Evolutionary conservation across 352 stramenopile genomes (phyloP).

Genomic region (Globisporangium iwayamae): DNA sequence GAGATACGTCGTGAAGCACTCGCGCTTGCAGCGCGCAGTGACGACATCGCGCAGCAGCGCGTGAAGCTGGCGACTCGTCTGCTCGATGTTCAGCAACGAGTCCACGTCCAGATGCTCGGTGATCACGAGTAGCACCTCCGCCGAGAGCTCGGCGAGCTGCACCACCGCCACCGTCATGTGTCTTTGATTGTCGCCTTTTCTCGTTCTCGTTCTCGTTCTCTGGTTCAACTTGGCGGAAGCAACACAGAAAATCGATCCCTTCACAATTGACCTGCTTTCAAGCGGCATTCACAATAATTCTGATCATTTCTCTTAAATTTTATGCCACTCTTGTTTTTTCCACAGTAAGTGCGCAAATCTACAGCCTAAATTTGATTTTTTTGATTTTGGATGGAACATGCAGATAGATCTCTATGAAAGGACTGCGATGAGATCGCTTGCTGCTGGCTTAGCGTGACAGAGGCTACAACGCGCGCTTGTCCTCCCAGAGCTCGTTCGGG

Average conservation of each 20-base stretch:
- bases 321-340: not conserved
- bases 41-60: slow-evolving; percentile 12
- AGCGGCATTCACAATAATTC: too few relatives aligned
- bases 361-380: not conserved
- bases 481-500: slow-evolving; percentile 66
- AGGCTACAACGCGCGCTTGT: slow-evolving; percentile 19
- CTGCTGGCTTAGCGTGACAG: too few relatives aligned
- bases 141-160: slow-evolving; percentile 29
- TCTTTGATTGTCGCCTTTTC: not conserved
- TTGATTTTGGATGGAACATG: not conserved
- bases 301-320: not conserved
- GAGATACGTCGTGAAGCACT: slow-evolving; percentile 59
- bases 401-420: not conserved
- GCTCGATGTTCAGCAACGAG: slow-evolving; percentile 42
- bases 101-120: slow-evolving; percentile 29
- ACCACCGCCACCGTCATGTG: not conserved
- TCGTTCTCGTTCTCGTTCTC: not conserved
- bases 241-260: not conserved
- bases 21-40: slow-evolving; percentile 52
- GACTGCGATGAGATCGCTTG: not conserved
- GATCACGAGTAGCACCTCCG: slow-evolving; percentile 37
- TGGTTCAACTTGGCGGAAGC: not conserved
- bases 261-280: not conserved
- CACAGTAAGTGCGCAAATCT: too few relatives aligned
- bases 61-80: slow-evolving; percentile 17